Evolutionary conservation across 164 flowering plant species (phyloP).

Genomic region (Paratinospora sagittata): DNA sequence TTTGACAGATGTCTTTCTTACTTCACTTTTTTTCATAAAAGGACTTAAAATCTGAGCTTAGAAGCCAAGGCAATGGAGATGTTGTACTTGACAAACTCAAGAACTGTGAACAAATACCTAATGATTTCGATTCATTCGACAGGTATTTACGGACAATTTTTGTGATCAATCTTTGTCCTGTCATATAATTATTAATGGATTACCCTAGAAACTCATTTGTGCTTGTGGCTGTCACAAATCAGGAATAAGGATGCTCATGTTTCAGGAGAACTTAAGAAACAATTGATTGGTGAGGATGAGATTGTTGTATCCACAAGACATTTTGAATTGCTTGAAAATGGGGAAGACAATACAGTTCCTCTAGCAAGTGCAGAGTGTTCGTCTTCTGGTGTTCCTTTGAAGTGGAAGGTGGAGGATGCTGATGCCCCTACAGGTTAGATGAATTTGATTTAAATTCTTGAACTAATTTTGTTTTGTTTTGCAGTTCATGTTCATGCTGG

Average conservation of each 20-base stretch:
- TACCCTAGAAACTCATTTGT: neutral
- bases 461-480: neutral
- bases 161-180: neutral
- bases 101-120: conserved; percentile 14
- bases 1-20: neutral
- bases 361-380: conserved; percentile 23
- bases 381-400: conserved; percentile 27
- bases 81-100: conserved; percentile 26
- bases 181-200: neutral
- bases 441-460: neutral
- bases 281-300: conserved; percentile 29
- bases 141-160: conserved; percentile 34
- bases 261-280: conserved; percentile 28
- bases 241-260: conserved; percentile 37
- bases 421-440: conserved; percentile 79
- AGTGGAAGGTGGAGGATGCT: conserved; percentile 52
- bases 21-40: conserved; percentile 16
- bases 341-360: conserved; percentile 26
- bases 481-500: neutral
- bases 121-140: conserved; percentile 26
- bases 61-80: conserved; percentile 36
- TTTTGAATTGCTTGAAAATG: conserved; percentile 29
- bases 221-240: conserved; percentile 19
- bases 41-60: conserved; percentile 52
- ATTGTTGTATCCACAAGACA: conserved; percentile 13